These are phyloP conservation scores for Phytophthora aleatoria DNA, from an alignment of 352 stramenopile genomes.

Conservation along the genomic window DNA sequence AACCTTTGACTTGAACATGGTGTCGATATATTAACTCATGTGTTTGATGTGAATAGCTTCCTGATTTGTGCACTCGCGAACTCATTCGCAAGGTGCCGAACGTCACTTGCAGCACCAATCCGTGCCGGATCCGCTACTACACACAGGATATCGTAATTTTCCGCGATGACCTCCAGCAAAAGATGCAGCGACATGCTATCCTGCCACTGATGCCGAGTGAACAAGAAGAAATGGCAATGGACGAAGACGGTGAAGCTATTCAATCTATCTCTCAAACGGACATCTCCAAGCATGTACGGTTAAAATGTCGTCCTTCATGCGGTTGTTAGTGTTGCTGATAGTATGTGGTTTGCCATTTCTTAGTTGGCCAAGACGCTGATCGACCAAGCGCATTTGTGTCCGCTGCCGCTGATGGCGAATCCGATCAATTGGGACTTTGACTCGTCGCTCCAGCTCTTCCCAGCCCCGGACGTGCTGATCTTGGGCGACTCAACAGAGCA, in stretches of 20 bases:
- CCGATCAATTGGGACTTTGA: slow-evolving; percentile 96
- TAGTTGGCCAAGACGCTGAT: slow-evolving; percentile 89
- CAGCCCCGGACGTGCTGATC: slow-evolving; percentile 90
- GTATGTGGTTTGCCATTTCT: background rate
- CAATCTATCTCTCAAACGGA: slow-evolving; percentile 53
- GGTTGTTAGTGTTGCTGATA: slow-evolving; percentile 9
- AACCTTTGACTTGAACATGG: background rate
- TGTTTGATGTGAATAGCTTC: slow-evolving; percentile 45
- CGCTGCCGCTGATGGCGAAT: slow-evolving; percentile 82
- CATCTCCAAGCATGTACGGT: slow-evolving; percentile 82
- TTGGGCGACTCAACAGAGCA: slow-evolving; percentile 83
- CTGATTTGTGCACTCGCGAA: slow-evolving; percentile 73
- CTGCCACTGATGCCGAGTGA: slow-evolving; percentile 58
- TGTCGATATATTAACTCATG: slow-evolving; percentile 2
- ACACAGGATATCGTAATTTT: slow-evolving; percentile 95
- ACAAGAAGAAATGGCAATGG: slow-evolving; percentile 30
- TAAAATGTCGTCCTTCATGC: background rate
- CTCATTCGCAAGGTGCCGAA: slow-evolving; percentile 73
- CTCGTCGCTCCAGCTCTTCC: slow-evolving; percentile 92
- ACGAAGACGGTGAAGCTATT: slow-evolving; percentile 29
- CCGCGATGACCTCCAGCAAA: slow-evolving; percentile 91
- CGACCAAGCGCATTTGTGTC: slow-evolving; percentile 94
- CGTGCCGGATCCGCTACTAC: slow-evolving; percentile 93
- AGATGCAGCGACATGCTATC: slow-evolving; percentile 90
- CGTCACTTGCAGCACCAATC: slow-evolving; percentile 89